Conservation (phyloP, 768 basidiomycete genomes). For the Steccherinum ochraceum region DNA sequence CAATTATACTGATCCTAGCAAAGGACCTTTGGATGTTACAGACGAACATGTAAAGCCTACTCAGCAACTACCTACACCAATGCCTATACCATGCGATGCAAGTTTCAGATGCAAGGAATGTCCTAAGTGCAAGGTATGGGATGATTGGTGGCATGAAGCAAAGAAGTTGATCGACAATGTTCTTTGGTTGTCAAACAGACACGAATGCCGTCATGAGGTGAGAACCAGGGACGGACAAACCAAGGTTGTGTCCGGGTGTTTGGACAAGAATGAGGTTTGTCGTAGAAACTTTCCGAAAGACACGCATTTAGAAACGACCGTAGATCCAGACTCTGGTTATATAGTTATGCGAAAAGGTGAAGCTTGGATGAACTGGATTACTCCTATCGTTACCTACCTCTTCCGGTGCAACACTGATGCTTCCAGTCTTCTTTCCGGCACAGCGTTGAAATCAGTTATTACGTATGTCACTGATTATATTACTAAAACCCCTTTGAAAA, state of each 20-base stretch:
- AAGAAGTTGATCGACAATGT: constrained; percentile 6
- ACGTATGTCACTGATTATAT: constrained; percentile 39
- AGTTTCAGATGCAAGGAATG: too few relatives aligned
- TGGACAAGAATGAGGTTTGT: constrained; percentile 22
- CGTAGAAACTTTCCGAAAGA: constrained; percentile 29
- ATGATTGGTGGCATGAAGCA: not conserved
- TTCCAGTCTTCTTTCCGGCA: constrained; percentile 33
- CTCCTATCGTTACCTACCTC: constrained; percentile 25
- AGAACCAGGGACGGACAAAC: constrained; percentile 10
- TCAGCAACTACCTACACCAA: not conserved
- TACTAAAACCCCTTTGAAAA: constrained; percentile 34
- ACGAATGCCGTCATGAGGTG: constrained; percentile 18
- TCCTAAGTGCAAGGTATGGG: not conserved
- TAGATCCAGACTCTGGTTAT: constrained; percentile 24
- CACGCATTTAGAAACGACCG: constrained; percentile 17
- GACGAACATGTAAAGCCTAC: not conserved
- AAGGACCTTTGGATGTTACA: not conserved
- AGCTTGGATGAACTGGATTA: constrained; percentile 30
- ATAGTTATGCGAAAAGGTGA: constrained; percentile 26
- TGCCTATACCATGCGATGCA: not conserved
- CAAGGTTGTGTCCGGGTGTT: not conserved
- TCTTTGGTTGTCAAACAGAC: constrained; percentile 5
- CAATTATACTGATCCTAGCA: not conserved
- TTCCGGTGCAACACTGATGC: constrained; percentile 34
- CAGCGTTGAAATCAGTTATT: constrained; percentile 31